These are phyloP conservation scores for Oidium heveae DNA, from an alignment of 2,329 filamentous ascomycete genomes.

Conservation along the genomic window DNA sequence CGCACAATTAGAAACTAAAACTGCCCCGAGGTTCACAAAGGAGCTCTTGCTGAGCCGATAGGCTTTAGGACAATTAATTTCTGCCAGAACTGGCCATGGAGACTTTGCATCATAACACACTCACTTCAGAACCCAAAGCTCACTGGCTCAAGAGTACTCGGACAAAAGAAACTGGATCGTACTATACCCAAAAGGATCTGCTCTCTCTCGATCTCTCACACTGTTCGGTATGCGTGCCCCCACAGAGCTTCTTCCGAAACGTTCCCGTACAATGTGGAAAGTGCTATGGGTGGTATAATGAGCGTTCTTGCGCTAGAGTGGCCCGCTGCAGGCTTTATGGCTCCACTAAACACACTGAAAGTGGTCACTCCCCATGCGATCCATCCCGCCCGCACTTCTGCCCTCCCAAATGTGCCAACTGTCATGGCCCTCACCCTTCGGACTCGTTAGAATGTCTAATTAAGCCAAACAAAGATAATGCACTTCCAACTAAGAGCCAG, in stretches of 20 bases:
- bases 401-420: not conserved
- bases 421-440: not conserved
- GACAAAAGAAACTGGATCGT: not conserved
- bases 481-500: too few species aligned
- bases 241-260: too few species aligned
- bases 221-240: not conserved
- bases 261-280: too few species aligned
- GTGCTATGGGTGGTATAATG: too few species aligned
- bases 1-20: too few species aligned
- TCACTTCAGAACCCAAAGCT: not conserved
- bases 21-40: too few species aligned
- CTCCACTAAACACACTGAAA: not conserved
- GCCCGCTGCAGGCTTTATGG: too few species aligned
- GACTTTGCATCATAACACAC: too few species aligned
- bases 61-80: too few species aligned
- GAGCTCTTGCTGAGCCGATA: too few species aligned
- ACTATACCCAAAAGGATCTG: not conserved
- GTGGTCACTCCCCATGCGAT: not conserved
- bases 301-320: not conserved
- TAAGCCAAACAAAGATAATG: not conserved
- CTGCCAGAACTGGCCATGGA: too few species aligned
- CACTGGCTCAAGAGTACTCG: not conserved
- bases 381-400: too few species aligned
- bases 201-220: not conserved
- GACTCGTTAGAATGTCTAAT: not conserved